Base-by-base conservation (phyloP, 192 early-diverging fungal species). In the Lobosporangium transversale region DNA sequence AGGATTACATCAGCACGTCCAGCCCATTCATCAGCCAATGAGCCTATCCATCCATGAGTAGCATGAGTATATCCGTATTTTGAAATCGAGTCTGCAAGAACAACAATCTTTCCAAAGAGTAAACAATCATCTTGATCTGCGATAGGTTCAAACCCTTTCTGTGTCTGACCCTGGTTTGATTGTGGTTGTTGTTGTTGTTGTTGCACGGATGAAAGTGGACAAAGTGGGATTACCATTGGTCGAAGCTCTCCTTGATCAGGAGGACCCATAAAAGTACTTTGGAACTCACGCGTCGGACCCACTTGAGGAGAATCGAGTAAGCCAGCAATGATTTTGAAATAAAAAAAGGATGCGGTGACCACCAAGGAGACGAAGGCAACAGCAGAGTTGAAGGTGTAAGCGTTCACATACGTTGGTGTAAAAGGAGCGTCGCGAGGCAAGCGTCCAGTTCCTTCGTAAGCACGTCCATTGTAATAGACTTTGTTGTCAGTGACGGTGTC, bases 1-100 rank as follows among this genome's bases (percentile, higher is more conserved):
- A 92, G 88, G 8, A 94, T 65, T 15, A 97, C 86, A 40, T 95
- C 94, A 42, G 91, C 75, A 40, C 59, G 50, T 6, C 73, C 73
- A n/a, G 53, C 44, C 64, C 65, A 76, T 24, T 76, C 73, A 23
- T 76, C 73, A 2, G 73, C 18, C 17, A 76, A 44, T 17, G 24
- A 76, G 11, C 63, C 73, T 11, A 76, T 37, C 73, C 73, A 76
- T 7, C 73, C 73, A 31, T 67, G 50, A 4, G 63, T 66, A 17
- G 73, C 73, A 52, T 66, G 73, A 0, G 73, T 47, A 23, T 76
- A 76, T 23, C 73, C 73, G 30, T 67, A 67, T 26, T 54, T 62
- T 37, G 73, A 66, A 40, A 76, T 76, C 2, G 73, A 67, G 35
- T 76, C 73, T 20, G 73, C 73, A 1, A 76, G 59, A 3, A 76